Conservation (phyloP, 192 early-diverging fungal species). For the Coemansia sp. region DNA sequence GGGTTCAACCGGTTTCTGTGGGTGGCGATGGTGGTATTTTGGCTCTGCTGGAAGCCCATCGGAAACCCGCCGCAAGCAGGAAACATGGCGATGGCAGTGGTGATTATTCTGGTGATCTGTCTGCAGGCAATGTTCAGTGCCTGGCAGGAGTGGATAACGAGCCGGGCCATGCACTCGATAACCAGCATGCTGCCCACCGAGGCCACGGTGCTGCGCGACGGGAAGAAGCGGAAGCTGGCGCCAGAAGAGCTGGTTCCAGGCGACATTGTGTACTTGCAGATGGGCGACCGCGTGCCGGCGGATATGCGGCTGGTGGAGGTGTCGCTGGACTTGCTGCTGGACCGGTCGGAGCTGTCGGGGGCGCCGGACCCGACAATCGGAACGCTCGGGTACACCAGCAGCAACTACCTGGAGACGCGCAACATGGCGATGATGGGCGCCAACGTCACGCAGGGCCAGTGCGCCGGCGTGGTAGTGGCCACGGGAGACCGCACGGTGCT, state of each 20-base stretch:
- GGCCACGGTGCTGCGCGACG: conserved; percentile 69
- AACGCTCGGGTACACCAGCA: conserved; percentile 62
- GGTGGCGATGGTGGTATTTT: conserved; percentile 64
- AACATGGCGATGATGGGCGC: conserved; percentile 80
- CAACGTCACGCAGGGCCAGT: conserved; percentile 68
- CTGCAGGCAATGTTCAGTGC: conserved; percentile 69
- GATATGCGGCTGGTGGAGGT: conserved; percentile 68
- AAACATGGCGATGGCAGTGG: conserved; percentile 60
- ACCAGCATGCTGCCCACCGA: conserved; percentile 65
- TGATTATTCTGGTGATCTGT: conserved; percentile 63
- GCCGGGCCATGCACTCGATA: conserved; percentile 68
- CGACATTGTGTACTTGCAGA: conserved; percentile 65
- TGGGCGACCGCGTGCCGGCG: conserved; percentile 76
- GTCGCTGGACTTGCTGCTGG: conserved; percentile 67
- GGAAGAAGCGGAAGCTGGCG: conserved; percentile 48
- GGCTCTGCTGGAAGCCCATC: conserved; percentile 64
- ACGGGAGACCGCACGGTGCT: conserved; percentile 77
- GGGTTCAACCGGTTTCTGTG: conserved; percentile 72
- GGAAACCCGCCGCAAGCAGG: conserved; percentile 56
- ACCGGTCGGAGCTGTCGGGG: conserved; percentile 78
- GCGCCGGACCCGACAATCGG: conserved; percentile 66
- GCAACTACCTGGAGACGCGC: conserved; percentile 72
- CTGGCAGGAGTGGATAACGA: conserved; percentile 68
- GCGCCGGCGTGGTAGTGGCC: conserved; percentile 69
- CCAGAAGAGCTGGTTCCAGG: conserved; percentile 66